Percentiles rank a stretch among this genome's conserved stretches.
Conservation (phyloP, 1,139 yeast genomes). For the Candida neerlandica region DNA sequence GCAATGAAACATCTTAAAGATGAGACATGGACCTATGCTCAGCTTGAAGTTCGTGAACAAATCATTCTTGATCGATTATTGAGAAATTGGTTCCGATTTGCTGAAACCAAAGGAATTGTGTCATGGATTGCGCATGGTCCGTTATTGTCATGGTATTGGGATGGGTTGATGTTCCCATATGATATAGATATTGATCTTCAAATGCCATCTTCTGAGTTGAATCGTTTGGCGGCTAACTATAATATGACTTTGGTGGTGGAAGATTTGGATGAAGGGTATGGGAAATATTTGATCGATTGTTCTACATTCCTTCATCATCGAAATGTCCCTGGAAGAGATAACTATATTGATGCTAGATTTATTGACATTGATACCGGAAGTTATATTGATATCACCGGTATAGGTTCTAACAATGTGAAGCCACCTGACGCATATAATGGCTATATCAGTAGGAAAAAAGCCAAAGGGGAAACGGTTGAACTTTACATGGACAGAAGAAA, state of each 20-base stretch:
- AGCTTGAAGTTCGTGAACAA: slow-evolving; percentile 31
- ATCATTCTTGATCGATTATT: slow-evolving; percentile 35
- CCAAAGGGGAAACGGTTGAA: slow-evolving; percentile 25
- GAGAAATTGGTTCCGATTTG: slow-evolving; percentile 38
- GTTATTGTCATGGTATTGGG: slow-evolving; percentile 44
- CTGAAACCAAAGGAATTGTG: slow-evolving; percentile 37
- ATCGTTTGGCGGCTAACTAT: slow-evolving; percentile 30
- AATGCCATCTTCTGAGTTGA: slow-evolving; percentile 39
- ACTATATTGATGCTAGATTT: slow-evolving; percentile 42
- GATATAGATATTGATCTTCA: slow-evolving; percentile 41
- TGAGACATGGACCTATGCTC: slow-evolving; percentile 25
- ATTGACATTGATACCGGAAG: slow-evolving; percentile 42
- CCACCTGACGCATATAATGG: slow-evolving; percentile 32
- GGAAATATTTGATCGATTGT: slow-evolving; percentile 37
- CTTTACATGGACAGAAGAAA: slow-evolving; percentile 40
- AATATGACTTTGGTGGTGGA: slow-evolving; percentile 42
- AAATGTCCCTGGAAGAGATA: slow-evolving; percentile 30
- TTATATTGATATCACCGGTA: slow-evolving; percentile 41
- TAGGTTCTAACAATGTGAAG: slow-evolving; percentile 32
- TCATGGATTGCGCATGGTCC: slow-evolving; percentile 60
- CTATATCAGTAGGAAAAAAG: slow-evolving; percentile 20
- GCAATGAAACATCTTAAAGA: slow-evolving; percentile 26
- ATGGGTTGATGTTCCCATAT: slow-evolving; percentile 40
- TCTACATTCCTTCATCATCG: slow-evolving; percentile 35
- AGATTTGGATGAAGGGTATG: slow-evolving; percentile 35